These are phyloP conservation scores for Lentinula sp. DNA, from an alignment of 768 basidiomycete genomes.

Conservation along the genomic window DNA sequence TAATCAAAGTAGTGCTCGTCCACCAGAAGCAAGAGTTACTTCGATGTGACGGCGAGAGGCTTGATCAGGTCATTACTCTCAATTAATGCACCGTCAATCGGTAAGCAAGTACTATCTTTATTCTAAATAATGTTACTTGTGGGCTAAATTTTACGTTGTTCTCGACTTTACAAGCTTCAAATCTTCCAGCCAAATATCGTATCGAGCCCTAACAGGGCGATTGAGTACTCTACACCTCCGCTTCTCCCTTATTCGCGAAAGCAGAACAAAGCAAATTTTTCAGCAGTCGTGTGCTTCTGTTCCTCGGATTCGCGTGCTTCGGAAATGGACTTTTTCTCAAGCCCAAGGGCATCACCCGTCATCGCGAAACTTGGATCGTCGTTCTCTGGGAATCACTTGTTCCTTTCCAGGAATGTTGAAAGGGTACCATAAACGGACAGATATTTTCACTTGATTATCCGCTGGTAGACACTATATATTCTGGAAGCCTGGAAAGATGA, in stretches of 20 bases:
- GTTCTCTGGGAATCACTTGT: background rate
- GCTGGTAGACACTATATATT: background rate
- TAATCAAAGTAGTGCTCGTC: background rate
- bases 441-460: background rate
- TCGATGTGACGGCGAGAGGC: background rate
- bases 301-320: background rate
- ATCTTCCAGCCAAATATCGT: background rate
- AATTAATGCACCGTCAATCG: background rate
- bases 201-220: background rate
- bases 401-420: constrained; percentile 5
- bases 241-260: background rate
- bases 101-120: background rate
- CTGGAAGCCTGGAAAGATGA: background rate
- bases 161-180: background rate
- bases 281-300: background rate
- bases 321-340: background rate
- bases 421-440: background rate
- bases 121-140: background rate
- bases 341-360: background rate
- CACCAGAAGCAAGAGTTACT: background rate
- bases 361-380: background rate
- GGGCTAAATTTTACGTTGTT: background rate
- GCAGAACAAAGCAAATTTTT: background rate
- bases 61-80: background rate
- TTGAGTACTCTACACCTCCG: background rate